phyloP scores from a whole-genome alignment of 441 rosid species.

The Biscutella laevigata region DNA sequence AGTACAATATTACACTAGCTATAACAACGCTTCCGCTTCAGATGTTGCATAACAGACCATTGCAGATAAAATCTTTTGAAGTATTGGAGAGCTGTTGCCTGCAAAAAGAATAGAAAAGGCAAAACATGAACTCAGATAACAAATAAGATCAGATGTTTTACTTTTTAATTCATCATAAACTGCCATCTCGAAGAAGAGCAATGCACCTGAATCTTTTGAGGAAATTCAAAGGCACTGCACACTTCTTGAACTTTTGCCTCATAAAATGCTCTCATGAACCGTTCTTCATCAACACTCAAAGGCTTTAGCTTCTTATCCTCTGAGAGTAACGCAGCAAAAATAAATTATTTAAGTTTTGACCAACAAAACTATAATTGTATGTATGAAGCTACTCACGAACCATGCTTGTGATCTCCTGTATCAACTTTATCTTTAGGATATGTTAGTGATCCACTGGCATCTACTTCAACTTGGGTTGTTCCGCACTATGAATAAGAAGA shows the following conservation, averaged over 20 bases:
- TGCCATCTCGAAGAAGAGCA: constrained; percentile 10
- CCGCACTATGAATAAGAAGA: constrained; percentile 43
- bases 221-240: constrained; percentile 87
- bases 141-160: not conserved
- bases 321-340: constrained; percentile 51
- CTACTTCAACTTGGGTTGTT: constrained; percentile 75
- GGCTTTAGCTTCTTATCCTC: constrained; percentile 54
- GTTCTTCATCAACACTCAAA: constrained; percentile 76
- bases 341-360: not conserved
- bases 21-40: too few relatives aligned
- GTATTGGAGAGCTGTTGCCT: constrained; percentile 93
- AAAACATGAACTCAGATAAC: constrained; percentile 5
- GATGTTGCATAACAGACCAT: constrained; percentile 98
- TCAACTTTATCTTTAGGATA: constrained; percentile 51
- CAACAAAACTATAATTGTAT: not conserved
- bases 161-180: not conserved
- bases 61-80: constrained; percentile 92
- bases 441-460: constrained; percentile 63
- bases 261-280: constrained; percentile 73
- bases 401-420: constrained; percentile 28
- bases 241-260: constrained; percentile 91
- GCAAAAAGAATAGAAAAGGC: constrained; percentile 24
- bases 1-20: too few relatives aligned
- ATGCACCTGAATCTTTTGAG: constrained; percentile 86
- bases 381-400: not conserved